These are phyloP conservation scores for Senna tora DNA, from an alignment of 306 rosid species.

Conservation along the genomic window DNA sequence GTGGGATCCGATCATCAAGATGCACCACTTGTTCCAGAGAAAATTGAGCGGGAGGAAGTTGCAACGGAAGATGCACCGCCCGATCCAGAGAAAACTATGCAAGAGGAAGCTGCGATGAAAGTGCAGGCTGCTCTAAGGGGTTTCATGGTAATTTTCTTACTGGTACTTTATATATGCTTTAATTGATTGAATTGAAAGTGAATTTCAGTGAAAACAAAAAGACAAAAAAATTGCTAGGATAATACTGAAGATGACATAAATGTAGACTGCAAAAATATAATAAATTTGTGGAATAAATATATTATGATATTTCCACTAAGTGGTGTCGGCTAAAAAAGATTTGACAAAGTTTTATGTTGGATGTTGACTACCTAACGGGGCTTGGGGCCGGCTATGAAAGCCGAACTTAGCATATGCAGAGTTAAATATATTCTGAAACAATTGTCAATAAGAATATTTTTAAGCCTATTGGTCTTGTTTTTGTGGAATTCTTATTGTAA, in stretches of 20 bases:
- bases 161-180: not conserved
- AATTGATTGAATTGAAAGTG: constrained; percentile 3
- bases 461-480: constrained; percentile 24
- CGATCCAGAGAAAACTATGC: constrained; percentile 65
- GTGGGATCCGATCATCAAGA: constrained; percentile 49
- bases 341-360: too few relatives aligned
- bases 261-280: too few relatives aligned
- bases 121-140: constrained; percentile 86
- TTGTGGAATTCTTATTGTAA: constrained; percentile 19
- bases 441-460: not conserved
- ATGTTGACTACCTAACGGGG: too few relatives aligned
- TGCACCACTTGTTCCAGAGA: constrained; percentile 60
- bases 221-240: too few relatives aligned
- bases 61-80: constrained; percentile 54
- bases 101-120: constrained; percentile 70
- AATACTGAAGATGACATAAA: not conserved
- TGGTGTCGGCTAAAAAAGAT: too few relatives aligned
- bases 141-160: constrained; percentile 63
- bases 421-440: constrained; percentile 7
- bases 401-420: too few relatives aligned
- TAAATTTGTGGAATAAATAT: too few relatives aligned
- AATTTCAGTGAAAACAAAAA: not conserved
- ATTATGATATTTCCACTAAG: too few relatives aligned
- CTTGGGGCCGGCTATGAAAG: too few relatives aligned
- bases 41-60: constrained; percentile 69